phyloP scores from a whole-genome alignment of 2,329 filamentous ascomycete species.

The Trichoderma semiorbis region DNA sequence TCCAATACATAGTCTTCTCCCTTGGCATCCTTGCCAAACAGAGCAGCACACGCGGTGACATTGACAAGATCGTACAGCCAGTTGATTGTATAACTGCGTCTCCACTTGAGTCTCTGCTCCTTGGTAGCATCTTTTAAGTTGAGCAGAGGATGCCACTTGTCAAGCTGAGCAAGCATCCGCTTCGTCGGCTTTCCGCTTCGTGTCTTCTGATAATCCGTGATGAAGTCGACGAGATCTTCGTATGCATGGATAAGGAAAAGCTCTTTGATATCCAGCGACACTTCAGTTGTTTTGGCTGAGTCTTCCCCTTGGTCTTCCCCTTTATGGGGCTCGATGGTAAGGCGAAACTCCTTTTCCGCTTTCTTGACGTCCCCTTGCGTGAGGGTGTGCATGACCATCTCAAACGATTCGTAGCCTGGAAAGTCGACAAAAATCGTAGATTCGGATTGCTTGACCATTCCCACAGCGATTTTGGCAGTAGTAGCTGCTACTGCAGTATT shows the following conservation, averaged over 20 bases:
- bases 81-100: conserved; percentile 46
- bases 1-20: conserved; percentile 35
- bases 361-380: conserved; percentile 36
- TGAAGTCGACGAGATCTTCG: conserved; percentile 41
- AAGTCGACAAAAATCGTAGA: conserved; percentile 44
- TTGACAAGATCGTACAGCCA: conserved; percentile 53
- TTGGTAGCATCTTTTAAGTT: conserved; percentile 37
- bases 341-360: conserved; percentile 19
- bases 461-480: conserved; percentile 40
- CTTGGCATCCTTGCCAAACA: conserved; percentile 35
- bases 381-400: conserved; percentile 40
- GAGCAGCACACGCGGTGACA: conserved; percentile 38
- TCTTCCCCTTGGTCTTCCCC: neutral
- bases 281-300: neutral
- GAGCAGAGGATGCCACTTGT: conserved; percentile 40
- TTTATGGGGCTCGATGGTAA: neutral
- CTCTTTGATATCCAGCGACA: conserved; percentile 39
- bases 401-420: conserved; percentile 42
- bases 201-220: conserved; percentile 43
- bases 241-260: conserved; percentile 43
- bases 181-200: conserved; percentile 46
- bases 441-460: conserved; percentile 39
- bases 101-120: conserved; percentile 42
- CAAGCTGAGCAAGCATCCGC: conserved; percentile 37
- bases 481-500: conserved; percentile 45